A percentile compares a stretch with the other conserved stretches of the same genome.
phyloP scores from a whole-genome alignment of 306 rosid species.

The Sophora flavescens region DNA sequence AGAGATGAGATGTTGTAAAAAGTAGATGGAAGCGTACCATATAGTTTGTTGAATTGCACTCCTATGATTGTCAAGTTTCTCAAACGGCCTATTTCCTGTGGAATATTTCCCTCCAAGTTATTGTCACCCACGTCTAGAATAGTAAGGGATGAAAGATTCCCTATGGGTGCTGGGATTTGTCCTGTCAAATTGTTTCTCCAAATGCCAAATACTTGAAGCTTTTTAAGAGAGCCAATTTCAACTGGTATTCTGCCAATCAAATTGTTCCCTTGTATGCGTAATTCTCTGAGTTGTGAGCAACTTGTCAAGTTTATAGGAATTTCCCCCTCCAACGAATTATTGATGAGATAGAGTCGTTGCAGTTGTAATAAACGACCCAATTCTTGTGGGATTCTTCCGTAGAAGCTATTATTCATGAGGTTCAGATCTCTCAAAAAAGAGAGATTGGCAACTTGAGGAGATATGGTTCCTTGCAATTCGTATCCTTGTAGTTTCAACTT shows the following conservation, averaged over 20 bases:
- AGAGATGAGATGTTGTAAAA: conserved; percentile 56
- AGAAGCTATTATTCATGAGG: not conserved
- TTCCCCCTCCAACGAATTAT: conserved; percentile 38
- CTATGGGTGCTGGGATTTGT: conserved; percentile 46
- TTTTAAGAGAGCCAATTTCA: conserved; percentile 12
- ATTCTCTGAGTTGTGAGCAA: not conserved
- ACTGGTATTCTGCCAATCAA: not conserved
- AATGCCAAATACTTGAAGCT: not conserved
- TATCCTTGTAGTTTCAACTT: too few relatives aligned
- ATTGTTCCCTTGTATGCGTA: not conserved
- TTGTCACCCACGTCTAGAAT: not conserved
- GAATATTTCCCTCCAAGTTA: conserved; percentile 46
- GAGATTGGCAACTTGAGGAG: too few relatives aligned
- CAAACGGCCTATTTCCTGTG: conserved; percentile 40
- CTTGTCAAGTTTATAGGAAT: conserved; percentile 38
- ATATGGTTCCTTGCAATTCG: too few relatives aligned
- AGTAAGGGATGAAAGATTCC: conserved; percentile 51
- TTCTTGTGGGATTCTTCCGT: conserved; percentile 35
- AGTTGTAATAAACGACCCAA: conserved; percentile 21
- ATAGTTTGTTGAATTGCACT: conserved; percentile 6
- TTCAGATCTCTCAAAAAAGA: too few relatives aligned
- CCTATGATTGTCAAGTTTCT: not conserved
- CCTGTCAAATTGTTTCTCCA: conserved; percentile 38
- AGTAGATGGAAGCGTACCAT: conserved; percentile 46
- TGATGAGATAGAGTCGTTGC: not conserved